Evolutionary conservation across 2,329 filamentous ascomycete genomes (phyloP).

Genomic region (Corinectria fuckeliana): DNA sequence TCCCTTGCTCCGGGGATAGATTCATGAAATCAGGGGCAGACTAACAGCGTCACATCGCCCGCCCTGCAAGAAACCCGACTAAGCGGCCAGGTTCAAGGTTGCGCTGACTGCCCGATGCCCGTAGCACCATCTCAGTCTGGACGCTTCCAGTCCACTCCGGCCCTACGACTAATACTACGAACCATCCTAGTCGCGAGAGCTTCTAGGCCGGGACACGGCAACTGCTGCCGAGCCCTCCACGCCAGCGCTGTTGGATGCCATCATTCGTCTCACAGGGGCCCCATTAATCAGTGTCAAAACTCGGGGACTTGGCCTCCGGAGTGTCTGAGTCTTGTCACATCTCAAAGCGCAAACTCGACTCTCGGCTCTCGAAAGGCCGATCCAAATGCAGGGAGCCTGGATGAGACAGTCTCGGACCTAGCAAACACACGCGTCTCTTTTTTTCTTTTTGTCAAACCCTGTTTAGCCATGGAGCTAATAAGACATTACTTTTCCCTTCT

Average conservation of each 20-base stretch:
- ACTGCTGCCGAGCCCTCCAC: neutral
- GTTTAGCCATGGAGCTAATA: neutral
- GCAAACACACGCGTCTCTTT: neutral
- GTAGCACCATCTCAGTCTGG: neutral
- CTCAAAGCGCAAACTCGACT: neutral
- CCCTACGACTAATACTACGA: too few species aligned
- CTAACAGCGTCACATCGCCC: constrained; percentile 3
- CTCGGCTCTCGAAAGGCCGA: neutral
- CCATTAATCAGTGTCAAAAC: neutral
- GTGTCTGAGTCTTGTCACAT: too few species aligned
- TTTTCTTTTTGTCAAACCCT: too few species aligned
- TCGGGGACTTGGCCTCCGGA: neutral
- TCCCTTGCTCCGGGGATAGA: constrained; percentile 1
- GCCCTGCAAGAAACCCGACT: neutral
- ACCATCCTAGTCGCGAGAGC: neutral
- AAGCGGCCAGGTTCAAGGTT: neutral
- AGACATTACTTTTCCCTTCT: neutral
- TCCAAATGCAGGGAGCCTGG: neutral
- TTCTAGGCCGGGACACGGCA: neutral
- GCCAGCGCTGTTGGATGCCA: neutral
- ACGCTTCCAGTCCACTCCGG: too few species aligned
- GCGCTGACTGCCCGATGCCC: neutral
- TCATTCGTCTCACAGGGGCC: neutral
- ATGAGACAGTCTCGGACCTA: neutral
- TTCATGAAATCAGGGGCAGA: constrained; percentile 3